Conservation (phyloP, 2,329 filamentous ascomycete species). For the Fusarium sambucinum region DNA sequence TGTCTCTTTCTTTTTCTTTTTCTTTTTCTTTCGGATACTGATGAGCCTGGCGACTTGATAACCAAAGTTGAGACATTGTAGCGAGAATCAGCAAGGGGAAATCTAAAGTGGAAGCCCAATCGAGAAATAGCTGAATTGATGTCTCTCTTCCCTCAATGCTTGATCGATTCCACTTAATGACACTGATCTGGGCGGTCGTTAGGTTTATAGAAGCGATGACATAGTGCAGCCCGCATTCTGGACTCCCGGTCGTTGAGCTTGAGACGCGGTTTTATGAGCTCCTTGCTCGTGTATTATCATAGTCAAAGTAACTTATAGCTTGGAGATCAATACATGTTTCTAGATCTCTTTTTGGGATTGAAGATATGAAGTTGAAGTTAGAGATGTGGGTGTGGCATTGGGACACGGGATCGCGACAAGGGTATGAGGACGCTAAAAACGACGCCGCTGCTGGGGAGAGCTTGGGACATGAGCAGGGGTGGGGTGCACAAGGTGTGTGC, state of each 20-base stretch:
- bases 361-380: conserved; percentile 48
- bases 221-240: background rate
- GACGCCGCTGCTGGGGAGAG: conserved; percentile 44
- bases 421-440: conserved; percentile 47
- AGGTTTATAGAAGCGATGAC: background rate
- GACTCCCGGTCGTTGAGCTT: background rate
- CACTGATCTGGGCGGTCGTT: conserved; percentile 21
- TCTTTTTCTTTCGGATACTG: conserved; percentile 42
- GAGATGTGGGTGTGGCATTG: conserved; percentile 49
- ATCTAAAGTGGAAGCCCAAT: conserved; percentile 19
- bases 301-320: background rate
- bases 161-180: conserved; percentile 17
- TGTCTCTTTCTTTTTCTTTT: conserved; percentile 39
- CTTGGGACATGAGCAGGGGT: conserved; percentile 41
- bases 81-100: conserved; percentile 31
- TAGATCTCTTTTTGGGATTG: conserved; percentile 34
- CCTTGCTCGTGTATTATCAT: background rate
- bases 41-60: conserved; percentile 29
- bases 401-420: conserved; percentile 49
- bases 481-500: conserved; percentile 37
- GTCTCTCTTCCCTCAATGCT: conserved; percentile 29
- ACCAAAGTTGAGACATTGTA: conserved; percentile 44
- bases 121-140: conserved; percentile 24
- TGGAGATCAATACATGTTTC: conserved; percentile 20
- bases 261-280: background rate